Evolutionary conservation across 1,284 basidiomycete species (phyloP), one percentile per base, ranked within the genome.

Genomic region (Moniliella sp.): DNA sequence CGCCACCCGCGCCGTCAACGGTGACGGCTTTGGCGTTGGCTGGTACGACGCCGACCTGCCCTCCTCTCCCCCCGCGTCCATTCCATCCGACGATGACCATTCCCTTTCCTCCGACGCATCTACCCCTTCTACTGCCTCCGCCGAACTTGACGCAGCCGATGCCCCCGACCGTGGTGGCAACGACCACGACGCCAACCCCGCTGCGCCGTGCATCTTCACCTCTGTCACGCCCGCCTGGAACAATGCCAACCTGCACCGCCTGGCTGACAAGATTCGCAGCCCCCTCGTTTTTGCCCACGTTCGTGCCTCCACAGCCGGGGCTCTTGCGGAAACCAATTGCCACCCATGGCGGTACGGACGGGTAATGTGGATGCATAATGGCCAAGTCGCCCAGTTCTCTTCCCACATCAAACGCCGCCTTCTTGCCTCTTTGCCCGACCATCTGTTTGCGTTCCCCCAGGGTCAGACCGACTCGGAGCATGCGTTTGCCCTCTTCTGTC

Each of bases 21-120:
- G 83, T 15, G 88, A 97, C 59, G 88, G 88, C 0, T 94, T 94
- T 56, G 88, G 88, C 18, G 82, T 97, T 16, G 84, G 83, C 71
- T 64, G 61, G 78, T 71, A 59, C 37, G 52, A 48, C 34, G 42
- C 48, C 18, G 35, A 19, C 2, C 33, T 31, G 4, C 42, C 46
- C 31, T 36, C 40, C 1, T 47, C 47, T 18, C n/a, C n/a, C n/a
- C n/a, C n/a, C n/a, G 34, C 32, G 9, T 15, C 21, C 8, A n/a
- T n/a, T n/a, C n/a, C n/a, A n/a, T n/a, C n/a, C n/a, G n/a, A n/a
- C n/a, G n/a, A n/a, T n/a, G n/a, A n/a, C n/a, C n/a, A n/a, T n/a
- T 27, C 13, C 14, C 9, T 13, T 27, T 9, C 13, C 9, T 27
- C 26, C 13, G 13, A 8, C 26, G 26, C 10, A 7, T 9, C 9